Base-by-base conservation (phyloP, 2,329 filamentous ascomycete species). In the Gaeumannomyces sp. region DNA sequence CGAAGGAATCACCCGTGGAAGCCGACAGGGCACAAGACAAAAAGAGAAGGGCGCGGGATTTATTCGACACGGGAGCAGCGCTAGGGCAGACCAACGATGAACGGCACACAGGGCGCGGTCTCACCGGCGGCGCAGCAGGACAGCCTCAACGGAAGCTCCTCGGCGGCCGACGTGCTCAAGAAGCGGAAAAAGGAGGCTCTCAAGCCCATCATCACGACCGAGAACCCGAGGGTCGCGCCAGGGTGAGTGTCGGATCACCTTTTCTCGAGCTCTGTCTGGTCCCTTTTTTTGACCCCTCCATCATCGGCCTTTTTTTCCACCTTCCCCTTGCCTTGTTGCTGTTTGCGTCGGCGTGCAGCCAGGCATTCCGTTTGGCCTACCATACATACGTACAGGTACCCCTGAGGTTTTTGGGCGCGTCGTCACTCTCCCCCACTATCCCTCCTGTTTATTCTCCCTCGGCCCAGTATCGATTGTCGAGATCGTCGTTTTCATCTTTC, bases 131-230 rank as follows among this genome's bases (percentile, higher is more conserved):
- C 45, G 45, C 45, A 53, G 45, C 45, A 53, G 45, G 45, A 53
- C 45, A 7, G 45, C 22, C 45, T 53, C 31, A 61, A 60, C 25
- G 56, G 61, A 16, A 59, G 4, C 35, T 27, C 53, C 22, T 57
- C 62, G 19, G 67, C 66, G 19, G 61, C 63, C 74, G 45, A 81
- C 79, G 61, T 25, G 50, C 45, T 56, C 68, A 91, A 90, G 82
- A 92, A 92, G 82, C 84, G 88, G 73, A 88, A 89, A 80, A 92
- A 92, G 82, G 87, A 89, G 58, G 83, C 83, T 64, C 78, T 91
- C 70, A 90, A 91, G 78, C 89, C 89, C 71, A 91, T 92, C 73
- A 89, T 92, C 76, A 92, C 89, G 57, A 89, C 84, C 66, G 88
- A 91, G 74, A 77, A 72, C 60, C 68, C 72, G 25, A 38, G 31